Base-by-base conservation (phyloP, 257 asterid genomes). In the Solanum medicagineum region DNA sequence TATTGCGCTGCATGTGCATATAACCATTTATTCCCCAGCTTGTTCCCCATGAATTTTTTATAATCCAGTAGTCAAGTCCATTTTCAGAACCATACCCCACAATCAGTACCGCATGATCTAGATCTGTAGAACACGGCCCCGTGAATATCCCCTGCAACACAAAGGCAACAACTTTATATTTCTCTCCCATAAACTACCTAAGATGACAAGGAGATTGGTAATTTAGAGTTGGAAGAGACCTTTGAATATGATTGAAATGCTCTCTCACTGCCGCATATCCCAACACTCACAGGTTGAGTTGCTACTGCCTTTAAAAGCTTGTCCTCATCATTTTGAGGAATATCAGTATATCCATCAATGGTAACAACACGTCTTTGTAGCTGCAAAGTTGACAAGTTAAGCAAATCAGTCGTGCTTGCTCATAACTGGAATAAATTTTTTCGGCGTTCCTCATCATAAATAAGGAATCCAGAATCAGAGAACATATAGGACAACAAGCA, bases 31-130 rank as follows among this genome's bases (percentile, higher is more conserved):
- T 92, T 80, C 99, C 99, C 99, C 99, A 94, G n/a, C 53, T 83
- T 53, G 87, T 89, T 60, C 99, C 99, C 99, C 99, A 97, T 14
- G 99, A 94, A 79, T 97, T 97, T 85, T 97, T 97, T 29, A 97
- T 69, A 15, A 97, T 95, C 99, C 99, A 97, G 14, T 92, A 95
- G 85, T 97, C 98, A 60, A 87, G 86, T 19, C 99, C 98, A 51
- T 91, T 85, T 89, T 90, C 81, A 8, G 99, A 92, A 85, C 90
- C 97, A 75, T 97, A 95, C 1, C 99, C 99, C 36, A 95, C 98
- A 1, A 97, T 95, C 81, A 97, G 60, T 10, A 97, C 99, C 3
- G 98, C 99, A 17, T 97, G 99, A 84, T 97, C 98, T 86, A 97
- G 55, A 26, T 89, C 55, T 51, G 95, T 94, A 24, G 98, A 90